Evolutionary conservation across 805 yeast species (phyloP).

Genomic region (Wickerhamiella australiensis): DNA sequence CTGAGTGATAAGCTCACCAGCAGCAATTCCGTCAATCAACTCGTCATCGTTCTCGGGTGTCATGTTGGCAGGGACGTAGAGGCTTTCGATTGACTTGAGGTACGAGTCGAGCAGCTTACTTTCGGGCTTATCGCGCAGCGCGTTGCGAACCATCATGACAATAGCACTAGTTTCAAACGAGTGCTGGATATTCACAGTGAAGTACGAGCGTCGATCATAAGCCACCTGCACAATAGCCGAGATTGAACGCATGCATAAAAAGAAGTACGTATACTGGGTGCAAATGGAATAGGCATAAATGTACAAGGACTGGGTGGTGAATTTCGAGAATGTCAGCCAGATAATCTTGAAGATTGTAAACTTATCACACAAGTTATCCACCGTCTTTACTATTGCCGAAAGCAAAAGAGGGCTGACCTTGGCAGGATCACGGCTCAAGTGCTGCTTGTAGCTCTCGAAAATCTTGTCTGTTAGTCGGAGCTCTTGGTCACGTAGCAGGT

Average conservation of each 20-base stretch:
- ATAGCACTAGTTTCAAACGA: slow-evolving; percentile 7
- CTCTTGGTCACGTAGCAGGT: slow-evolving; percentile 1
- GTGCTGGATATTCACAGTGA: slow-evolving; percentile 1
- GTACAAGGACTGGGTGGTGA: slow-evolving; percentile 4
- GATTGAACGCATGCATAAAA: slow-evolving; percentile 7
- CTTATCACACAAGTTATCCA: slow-evolving; percentile 6
- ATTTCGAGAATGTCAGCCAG: neutral
- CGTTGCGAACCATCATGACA: slow-evolving; percentile 8
- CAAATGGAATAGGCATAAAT: slow-evolving; percentile 2
- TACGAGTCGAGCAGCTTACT: slow-evolving; percentile 3
- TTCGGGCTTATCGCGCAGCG: slow-evolving; percentile 1
- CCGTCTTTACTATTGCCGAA: neutral
- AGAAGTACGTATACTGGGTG: slow-evolving; percentile 4
- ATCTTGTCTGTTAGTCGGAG: slow-evolving; percentile 2
- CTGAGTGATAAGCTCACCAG: neutral
- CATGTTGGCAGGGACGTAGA: neutral
- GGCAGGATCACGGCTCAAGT: neutral
- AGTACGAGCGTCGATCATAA: slow-evolving; percentile 5
- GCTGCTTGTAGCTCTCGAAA: neutral
- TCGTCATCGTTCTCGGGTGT: slow-evolving; percentile 8
- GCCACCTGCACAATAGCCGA: slow-evolving; percentile 6
- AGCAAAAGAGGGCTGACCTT: neutral
- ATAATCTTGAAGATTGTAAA: slow-evolving; percentile 3
- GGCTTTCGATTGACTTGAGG: slow-evolving; percentile 5
- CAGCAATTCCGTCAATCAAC: neutral